Evolutionary conservation across 163 green algal genomes (phyloP).

Genomic region (Scenedesmus sp.): DNA sequence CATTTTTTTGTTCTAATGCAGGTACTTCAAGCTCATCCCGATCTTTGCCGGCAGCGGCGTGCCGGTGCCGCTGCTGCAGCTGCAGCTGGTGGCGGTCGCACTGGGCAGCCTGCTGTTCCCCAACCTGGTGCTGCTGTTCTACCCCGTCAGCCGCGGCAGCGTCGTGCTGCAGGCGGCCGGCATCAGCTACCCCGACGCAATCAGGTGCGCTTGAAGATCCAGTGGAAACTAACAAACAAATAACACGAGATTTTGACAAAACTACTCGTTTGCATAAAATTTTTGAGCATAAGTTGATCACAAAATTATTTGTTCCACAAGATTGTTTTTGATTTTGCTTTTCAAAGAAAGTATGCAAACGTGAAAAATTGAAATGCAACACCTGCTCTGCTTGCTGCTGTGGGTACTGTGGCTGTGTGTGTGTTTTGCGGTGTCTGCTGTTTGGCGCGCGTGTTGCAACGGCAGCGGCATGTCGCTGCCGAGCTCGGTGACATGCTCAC

Average conservation of each 20-base stretch:
- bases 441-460: not conserved
- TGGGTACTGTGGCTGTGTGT: too few relatives aligned
- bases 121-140: constrained; percentile 54
- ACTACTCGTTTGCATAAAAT: too few relatives aligned
- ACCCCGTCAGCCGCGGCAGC: constrained; percentile 11
- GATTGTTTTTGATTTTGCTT: too few relatives aligned
- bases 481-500: not conserved
- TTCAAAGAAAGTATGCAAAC: too few relatives aligned
- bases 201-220: constrained; percentile 36
- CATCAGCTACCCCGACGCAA: constrained; percentile 38
- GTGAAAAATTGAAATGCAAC: too few relatives aligned
- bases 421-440: not conserved
- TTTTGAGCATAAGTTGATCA: not conserved
- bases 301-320: too few relatives aligned
- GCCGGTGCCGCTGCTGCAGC: not conserved
- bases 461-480: constrained; percentile 16
- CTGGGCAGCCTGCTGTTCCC: constrained; percentile 30
- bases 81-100: not conserved
- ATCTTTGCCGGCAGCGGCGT: not conserved
- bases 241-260: too few relatives aligned
- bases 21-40: not conserved
- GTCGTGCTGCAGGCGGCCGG: constrained; percentile 25
- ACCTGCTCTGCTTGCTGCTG: too few relatives aligned
- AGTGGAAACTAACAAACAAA: too few relatives aligned
- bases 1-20: not conserved